These are phyloP conservation scores for Zangia roseola DNA, from an alignment of 768 basidiomycete species.

Conservation along the genomic window DNA sequence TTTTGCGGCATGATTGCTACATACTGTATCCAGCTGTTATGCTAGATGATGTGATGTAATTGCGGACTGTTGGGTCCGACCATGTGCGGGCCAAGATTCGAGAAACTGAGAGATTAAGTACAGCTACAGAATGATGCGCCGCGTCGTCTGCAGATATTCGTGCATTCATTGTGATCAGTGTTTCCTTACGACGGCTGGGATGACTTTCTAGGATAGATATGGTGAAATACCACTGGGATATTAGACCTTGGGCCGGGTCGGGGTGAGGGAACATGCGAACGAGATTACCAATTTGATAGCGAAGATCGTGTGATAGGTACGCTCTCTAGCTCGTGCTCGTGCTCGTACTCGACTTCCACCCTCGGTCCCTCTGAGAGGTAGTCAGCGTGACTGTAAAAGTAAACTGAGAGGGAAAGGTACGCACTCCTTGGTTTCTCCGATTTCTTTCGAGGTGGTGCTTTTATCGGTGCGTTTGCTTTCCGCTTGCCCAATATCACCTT, in stretches of 20 bases:
- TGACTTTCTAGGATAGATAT: too few species aligned
- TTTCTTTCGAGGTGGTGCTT: constrained; percentile 47
- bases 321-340: constrained; percentile 85
- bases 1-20: background rate
- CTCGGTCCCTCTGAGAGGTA: constrained; percentile 59
- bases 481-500: constrained; percentile 64
- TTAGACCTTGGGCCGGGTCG: background rate
- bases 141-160: too few species aligned
- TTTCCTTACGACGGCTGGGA: too few species aligned
- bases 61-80: too few species aligned
- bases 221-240: background rate
- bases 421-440: constrained; percentile 64
- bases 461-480: constrained; percentile 48
- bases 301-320: constrained; percentile 52
- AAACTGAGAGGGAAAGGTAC: constrained; percentile 24
- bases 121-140: too few species aligned
- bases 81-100: too few species aligned
- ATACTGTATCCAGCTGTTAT: background rate
- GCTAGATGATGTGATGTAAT: background rate
- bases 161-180: too few species aligned
- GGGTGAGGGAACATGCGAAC: background rate
- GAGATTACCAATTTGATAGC: constrained; percentile 52
- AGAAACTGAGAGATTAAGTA: too few species aligned
- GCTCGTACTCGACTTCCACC: constrained; percentile 96
- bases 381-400: constrained; percentile 10